Conservation (phyloP, 176 grass and related monocot species). For the Raddia guianensis region DNA sequence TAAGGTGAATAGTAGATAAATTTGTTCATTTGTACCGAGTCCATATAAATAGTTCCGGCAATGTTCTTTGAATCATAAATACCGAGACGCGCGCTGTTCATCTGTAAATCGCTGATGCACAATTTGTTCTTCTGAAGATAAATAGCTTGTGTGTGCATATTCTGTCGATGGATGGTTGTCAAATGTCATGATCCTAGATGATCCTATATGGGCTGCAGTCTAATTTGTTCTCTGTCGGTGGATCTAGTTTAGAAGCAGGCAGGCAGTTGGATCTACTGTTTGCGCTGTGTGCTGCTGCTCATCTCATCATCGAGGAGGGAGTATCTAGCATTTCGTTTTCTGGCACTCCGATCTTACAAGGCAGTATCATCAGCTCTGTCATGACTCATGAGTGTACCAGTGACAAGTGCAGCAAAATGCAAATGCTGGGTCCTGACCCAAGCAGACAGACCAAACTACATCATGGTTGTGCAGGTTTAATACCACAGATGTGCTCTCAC, state of each 20-base stretch:
- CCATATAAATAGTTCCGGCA: slow-evolving; percentile 30
- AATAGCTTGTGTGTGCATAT: background rate
- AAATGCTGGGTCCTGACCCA: background rate
- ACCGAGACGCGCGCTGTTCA: background rate
- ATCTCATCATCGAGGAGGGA: background rate
- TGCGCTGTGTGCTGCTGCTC: background rate
- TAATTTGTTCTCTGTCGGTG: slow-evolving; percentile 30
- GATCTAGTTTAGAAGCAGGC: slow-evolving; percentile 28
- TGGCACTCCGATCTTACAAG: background rate
- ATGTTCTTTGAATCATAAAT: slow-evolving; percentile 41
- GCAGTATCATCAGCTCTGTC: background rate
- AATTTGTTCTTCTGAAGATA: slow-evolving; percentile 9
- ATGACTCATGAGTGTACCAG: background rate
- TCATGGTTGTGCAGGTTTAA: background rate
- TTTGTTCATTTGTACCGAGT: slow-evolving; percentile 31
- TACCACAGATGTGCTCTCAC: background rate
- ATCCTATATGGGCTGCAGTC: background rate
- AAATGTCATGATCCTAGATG: background rate
- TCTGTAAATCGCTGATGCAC: slow-evolving; percentile 26
- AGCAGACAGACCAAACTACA: background rate
- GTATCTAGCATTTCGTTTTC: slow-evolving; percentile 28
- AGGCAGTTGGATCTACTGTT: slow-evolving; percentile 26
- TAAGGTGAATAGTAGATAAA: slow-evolving; percentile 41
- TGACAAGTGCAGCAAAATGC: background rate
- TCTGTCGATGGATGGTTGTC: background rate